Evolutionary conservation across 179 eudicot genomes (phyloP), one percentile per base, ranked within the genome.

Genomic region (Spinacia oleracea): DNA sequence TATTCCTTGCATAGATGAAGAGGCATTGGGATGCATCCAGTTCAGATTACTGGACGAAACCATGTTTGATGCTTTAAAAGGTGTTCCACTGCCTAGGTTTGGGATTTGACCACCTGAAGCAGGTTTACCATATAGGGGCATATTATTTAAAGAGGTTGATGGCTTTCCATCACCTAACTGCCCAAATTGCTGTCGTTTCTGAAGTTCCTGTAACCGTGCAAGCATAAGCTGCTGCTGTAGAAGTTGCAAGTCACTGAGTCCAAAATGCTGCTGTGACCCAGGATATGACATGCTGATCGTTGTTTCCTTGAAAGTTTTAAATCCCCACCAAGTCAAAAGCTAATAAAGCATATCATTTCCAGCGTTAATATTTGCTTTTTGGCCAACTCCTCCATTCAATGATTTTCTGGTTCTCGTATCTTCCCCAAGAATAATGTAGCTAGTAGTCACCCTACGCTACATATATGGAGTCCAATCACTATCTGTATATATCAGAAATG

Each of bases 151-250:
- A 51, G 84, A 48, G 79, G 84, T 85, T 50, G 81, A 86, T 51
- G 84, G 93, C 81, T 86, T 86, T 32, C 78, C 80, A 71, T 87
- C 93, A 75, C 78, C 65, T 23, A 84, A 68, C 73, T 91, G 95
- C 68, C 84, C 82, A 76, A 85, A 76, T 73, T 90, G 91, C 25
- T 87, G 89, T 77, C 87, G 91, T 69, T 88, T 88, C 73, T 91
- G 93, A 83, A 91, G 79, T 76, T 92, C 93, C 78, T 92, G 91
- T 90, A 89, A 80, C 81, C 83, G 89, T 75, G 80, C 87, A 59
- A 83, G 51, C 85, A 89, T 87, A 23, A 81, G 79, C 78, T 89
- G 91, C 55, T 89, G 91, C 67, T 89, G 97, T 60, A 85, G 45
- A 72, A 84, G 81, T 75, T 87, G 93, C 79, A 80, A 74, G 55